Evolutionary conservation across 2,329 filamentous ascomycete genomes (phyloP), one percentile per base, ranked within the genome.

Genomic region (Botrytis cinerea): DNA sequence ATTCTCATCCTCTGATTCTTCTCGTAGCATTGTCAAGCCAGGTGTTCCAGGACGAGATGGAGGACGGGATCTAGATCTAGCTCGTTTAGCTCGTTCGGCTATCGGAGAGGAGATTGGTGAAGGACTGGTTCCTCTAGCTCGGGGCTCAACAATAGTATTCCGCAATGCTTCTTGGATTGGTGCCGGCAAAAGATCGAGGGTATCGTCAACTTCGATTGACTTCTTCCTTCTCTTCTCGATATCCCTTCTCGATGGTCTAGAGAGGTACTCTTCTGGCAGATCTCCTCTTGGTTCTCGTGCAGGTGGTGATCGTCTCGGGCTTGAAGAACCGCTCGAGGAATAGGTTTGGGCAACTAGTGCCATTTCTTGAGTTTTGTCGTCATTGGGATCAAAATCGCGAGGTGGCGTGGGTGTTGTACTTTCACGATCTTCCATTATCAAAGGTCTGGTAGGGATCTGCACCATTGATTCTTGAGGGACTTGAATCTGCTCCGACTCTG

Each of bases 11-110:
- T 78, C 75, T 14, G 70, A 22, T 38, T 79, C 76, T 45, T 81
- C 80, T 73, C 70, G 74, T 22, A 80, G 76, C 71, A 78, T 72
- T 73, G 78, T 78, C 46, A 80, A 73, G 45, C 76, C 66, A 22
- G 77, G 78, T 25, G 80, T 74, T 43, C 77, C 73, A 35, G 74
- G 74, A 38, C 70, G 76, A 54, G 73, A 67, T 73, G 63, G 63
- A 20, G 71, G 66, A 61, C 71, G 62, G 32, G 71, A 59, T 43
- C 59, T 73, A 28, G 71, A 60, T 25, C 63, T 57, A 51, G 71
- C 38, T 68, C 63, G 16, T 69, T 69, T 57, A 25, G 46, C 51
- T 38, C 62, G 57, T 60, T 69, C 46, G 8, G 38, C 51, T 38
- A 25, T 62, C 22, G 71, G 71, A 69, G 71, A 69, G 32, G 71